Conservation (phyloP, 2,329 filamentous ascomycete genomes). For the Aspergillus ruber region DNA sequence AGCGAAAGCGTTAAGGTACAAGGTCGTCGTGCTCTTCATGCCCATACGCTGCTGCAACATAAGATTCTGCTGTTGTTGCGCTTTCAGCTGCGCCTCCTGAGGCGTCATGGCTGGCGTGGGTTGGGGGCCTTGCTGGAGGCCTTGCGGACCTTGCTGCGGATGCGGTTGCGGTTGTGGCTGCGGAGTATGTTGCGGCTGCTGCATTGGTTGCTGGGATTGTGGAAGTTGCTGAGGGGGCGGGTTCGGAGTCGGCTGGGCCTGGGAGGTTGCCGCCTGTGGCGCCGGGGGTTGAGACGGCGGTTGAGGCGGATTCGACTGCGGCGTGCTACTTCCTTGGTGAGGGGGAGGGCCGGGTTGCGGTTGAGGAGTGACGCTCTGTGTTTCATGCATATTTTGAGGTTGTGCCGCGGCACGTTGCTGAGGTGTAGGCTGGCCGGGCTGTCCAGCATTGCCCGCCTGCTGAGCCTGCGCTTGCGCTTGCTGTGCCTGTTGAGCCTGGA, state of each 20-base stretch:
- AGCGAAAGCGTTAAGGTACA: slow-evolving; percentile 51
- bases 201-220: slow-evolving; percentile 20
- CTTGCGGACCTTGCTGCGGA: slow-evolving; percentile 31
- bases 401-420: slow-evolving; percentile 37
- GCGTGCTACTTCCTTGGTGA: slow-evolving; percentile 33
- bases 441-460: slow-evolving; percentile 22
- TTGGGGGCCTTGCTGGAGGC: slow-evolving; percentile 28
- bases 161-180: slow-evolving; percentile 28
- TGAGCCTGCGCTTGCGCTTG: slow-evolving; percentile 27
- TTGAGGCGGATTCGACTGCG: slow-evolving; percentile 28
- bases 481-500: slow-evolving; percentile 27
- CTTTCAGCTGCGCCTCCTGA: slow-evolving; percentile 36
- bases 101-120: slow-evolving; percentile 34
- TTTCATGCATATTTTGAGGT: slow-evolving; percentile 37
- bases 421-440: slow-evolving; percentile 35
- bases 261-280: slow-evolving; percentile 28
- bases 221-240: slow-evolving; percentile 32
- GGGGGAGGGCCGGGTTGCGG: slow-evolving; percentile 37
- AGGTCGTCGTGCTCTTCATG: slow-evolving; percentile 41
- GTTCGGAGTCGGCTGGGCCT: slow-evolving; percentile 31
- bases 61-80: slow-evolving; percentile 35
- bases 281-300: slow-evolving; percentile 30
- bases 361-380: slow-evolving; percentile 37
- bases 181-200: slow-evolving; percentile 25
- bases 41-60: slow-evolving; percentile 32